phyloP scores from a whole-genome alignment of 1,284 basidiomycete genomes.

The Mycena citricolor region DNA sequence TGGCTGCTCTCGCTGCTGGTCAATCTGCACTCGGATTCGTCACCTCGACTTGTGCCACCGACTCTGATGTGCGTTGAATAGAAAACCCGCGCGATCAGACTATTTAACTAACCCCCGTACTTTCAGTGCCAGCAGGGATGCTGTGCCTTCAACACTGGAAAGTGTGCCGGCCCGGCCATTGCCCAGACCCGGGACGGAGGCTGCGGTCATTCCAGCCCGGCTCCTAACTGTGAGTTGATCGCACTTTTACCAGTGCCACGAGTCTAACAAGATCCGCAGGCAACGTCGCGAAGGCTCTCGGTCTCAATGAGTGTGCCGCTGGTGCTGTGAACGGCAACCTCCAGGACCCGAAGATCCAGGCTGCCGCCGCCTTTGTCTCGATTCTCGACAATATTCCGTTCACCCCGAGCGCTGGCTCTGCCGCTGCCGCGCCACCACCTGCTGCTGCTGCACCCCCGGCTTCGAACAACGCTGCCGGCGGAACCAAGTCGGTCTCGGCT shows the following conservation, averaged over 20 bases:
- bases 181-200: slow-evolving; percentile 12
- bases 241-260: too few species aligned
- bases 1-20: background rate
- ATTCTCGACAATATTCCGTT: slow-evolving; percentile 12
- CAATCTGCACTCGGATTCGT: background rate
- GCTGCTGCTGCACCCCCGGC: slow-evolving; percentile 1
- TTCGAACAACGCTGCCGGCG: background rate
- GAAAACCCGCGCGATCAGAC: too few species aligned
- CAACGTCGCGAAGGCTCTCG: background rate
- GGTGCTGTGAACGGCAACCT: slow-evolving; percentile 4
- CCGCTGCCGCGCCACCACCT: background rate
- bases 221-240: too few species aligned
- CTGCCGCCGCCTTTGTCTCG: slow-evolving; percentile 4
- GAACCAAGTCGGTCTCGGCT: slow-evolving; percentile 1
- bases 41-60: background rate
- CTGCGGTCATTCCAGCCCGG: slow-evolving; percentile 5
- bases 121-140: slow-evolving; percentile 12
- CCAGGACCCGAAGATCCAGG: slow-evolving; percentile 3
- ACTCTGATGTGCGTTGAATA: too few species aligned
- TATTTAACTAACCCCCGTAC: too few species aligned
- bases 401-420: slow-evolving; percentile 5
- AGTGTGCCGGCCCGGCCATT: slow-evolving; percentile 7
- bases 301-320: slow-evolving; percentile 1
- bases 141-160: slow-evolving; percentile 8
- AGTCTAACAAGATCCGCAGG: background rate